Percentiles rank a stretch among this genome's conserved stretches.
Conservation (phyloP, 306 rosid species). For the Sicyos edulis region DNA sequence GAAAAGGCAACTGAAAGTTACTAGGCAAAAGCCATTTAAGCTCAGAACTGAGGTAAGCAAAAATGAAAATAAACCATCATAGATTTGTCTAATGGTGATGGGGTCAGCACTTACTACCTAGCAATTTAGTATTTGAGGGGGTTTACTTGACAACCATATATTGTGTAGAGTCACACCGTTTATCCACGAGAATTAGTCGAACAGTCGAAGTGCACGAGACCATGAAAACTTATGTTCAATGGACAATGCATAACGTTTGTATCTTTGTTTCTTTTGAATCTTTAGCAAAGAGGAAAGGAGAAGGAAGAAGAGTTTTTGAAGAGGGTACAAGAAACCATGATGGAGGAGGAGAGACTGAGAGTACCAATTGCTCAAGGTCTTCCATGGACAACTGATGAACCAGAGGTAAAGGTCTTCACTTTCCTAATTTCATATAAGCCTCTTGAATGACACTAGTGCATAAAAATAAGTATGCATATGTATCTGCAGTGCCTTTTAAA, state of each 20-base stretch:
- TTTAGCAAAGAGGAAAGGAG: slow-evolving; percentile 80
- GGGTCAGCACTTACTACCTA: too few relatives aligned
- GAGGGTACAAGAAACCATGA: slow-evolving; percentile 57
- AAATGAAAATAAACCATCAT: too few relatives aligned
- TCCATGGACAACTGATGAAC: slow-evolving; percentile 96
- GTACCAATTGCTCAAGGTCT: slow-evolving; percentile 92
- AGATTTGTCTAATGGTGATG: too few relatives aligned
- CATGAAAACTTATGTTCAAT: too few relatives aligned
- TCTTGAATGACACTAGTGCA: background rate
- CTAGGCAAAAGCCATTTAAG: slow-evolving; percentile 74
- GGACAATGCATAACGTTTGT: background rate
- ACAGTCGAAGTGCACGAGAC: too few relatives aligned
- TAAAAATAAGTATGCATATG: background rate
- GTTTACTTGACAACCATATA: too few relatives aligned
- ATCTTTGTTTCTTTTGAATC: slow-evolving; percentile 21
- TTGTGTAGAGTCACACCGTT: too few relatives aligned
- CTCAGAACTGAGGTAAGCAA: slow-evolving; percentile 76
- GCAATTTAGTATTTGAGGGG: too few relatives aligned
- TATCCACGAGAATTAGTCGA: too few relatives aligned
- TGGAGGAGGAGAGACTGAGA: slow-evolving; percentile 67
- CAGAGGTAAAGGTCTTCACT: slow-evolving; percentile 51
- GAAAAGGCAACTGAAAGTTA: slow-evolving; percentile 53
- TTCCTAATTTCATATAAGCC: background rate
- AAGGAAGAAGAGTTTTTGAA: slow-evolving; percentile 77
- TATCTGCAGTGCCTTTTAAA: slow-evolving; percentile 53